phyloP scores from a whole-genome alignment of 2,329 filamentous ascomycete genomes.

The Fusarium nygamai region DNA sequence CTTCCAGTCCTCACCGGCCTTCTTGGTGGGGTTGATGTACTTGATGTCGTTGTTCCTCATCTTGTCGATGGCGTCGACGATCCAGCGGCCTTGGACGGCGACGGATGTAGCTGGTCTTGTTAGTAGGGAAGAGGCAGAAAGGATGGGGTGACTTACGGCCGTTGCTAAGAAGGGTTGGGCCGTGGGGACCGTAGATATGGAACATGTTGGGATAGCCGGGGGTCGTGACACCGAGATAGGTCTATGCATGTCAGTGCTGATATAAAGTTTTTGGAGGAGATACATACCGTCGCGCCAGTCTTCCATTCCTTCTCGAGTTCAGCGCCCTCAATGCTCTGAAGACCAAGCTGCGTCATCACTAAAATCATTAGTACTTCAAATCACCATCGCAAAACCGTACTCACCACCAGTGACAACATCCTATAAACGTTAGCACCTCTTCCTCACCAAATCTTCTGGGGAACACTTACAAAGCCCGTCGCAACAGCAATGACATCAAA shows the following conservation, averaged over 20 bases:
- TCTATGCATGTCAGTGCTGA: conserved; percentile 25
- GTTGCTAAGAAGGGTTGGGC: conserved; percentile 64
- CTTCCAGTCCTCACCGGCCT: conserved; percentile 61
- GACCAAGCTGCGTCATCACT: conserved; percentile 57
- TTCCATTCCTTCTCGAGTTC: conserved; percentile 56
- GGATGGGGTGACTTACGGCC: conserved; percentile 47
- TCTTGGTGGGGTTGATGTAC: conserved; percentile 60
- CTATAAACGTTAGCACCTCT: conserved; percentile 31
- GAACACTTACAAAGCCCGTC: conserved; percentile 54
- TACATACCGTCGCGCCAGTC: conserved; percentile 44
- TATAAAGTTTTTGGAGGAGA: fast-evolving
- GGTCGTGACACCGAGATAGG: conserved; percentile 57
- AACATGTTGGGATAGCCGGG: conserved; percentile 62
- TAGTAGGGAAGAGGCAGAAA: not conserved
- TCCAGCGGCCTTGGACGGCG: conserved; percentile 67
- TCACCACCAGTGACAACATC: conserved; percentile 50
- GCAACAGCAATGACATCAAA: conserved; percentile 57
- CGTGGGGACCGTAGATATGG: conserved; percentile 65
- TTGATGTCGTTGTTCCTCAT: conserved; percentile 57
- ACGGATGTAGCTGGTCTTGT: conserved; percentile 52
- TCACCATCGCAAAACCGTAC: fast-evolving
- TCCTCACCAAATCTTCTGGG: too few relatives aligned
- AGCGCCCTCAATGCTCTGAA: conserved; percentile 52
- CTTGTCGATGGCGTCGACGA: conserved; percentile 60
- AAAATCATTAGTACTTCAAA: not conserved